These are phyloP conservation scores for Thielaviopsis cerberus DNA, from an alignment of 2,329 filamentous ascomycete species.

Conservation along the genomic window DNA sequence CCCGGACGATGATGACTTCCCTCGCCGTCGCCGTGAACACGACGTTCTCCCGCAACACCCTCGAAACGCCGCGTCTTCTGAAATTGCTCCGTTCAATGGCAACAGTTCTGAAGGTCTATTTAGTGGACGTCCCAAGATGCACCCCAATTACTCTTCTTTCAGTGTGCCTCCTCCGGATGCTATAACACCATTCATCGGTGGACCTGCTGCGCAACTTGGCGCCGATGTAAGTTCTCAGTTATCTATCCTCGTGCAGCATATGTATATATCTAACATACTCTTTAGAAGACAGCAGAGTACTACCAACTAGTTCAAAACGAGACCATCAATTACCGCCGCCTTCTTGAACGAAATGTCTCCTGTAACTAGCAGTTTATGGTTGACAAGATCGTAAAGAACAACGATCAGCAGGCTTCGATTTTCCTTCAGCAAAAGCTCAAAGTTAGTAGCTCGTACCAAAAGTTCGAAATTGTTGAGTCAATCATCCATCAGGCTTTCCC, in stretches of 20 bases:
- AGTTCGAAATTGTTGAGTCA: conserved; percentile 89
- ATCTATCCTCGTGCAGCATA: background rate
- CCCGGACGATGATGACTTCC: background rate
- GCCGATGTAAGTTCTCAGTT: conserved; percentile 2
- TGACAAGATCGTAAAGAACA: conserved; percentile 97
- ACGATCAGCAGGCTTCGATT: conserved; percentile 96
- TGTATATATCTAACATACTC: background rate
- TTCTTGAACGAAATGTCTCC: conserved; percentile 86
- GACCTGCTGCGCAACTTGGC: background rate
- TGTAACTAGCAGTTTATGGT: conserved; percentile 99
- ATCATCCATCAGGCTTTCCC: conserved; percentile 91
- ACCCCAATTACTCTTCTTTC: background rate
- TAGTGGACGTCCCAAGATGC: background rate
- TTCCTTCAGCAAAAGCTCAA: conserved; percentile 98
- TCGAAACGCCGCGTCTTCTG: background rate
- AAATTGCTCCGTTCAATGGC: background rate
- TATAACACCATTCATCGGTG: background rate
- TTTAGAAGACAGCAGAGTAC: background rate
- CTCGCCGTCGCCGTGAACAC: background rate
- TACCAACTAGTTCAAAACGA: conserved; percentile 35
- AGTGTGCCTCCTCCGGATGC: background rate
- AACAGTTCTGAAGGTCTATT: background rate
- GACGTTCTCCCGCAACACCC: background rate
- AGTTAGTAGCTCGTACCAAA: conserved; percentile 83
- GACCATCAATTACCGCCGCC: conserved; percentile 85